Evolutionary conservation across 257 asterid species (phyloP), one percentile per base, ranked within the genome.

Genomic region (Penstemon davidsonii): DNA sequence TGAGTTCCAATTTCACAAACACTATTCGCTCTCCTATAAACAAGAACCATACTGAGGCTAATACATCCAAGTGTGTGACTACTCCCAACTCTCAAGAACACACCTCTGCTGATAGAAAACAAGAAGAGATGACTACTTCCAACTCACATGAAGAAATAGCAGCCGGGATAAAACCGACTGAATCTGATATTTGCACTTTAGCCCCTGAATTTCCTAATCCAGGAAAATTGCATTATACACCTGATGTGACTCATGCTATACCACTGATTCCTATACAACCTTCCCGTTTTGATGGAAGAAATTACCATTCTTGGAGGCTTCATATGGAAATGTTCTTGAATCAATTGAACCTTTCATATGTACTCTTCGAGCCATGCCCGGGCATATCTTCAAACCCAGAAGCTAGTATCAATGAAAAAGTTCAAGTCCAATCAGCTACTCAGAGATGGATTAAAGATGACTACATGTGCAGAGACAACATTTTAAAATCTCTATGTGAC

Each of bases 371-470:
- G 33, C 33, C 33, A 25, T 25, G 33, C 33, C 33, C 33, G 33
- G 1, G 67, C 72, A 42, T 68, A 57, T 61, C 79, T 49, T 56
- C 7, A 6, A 75, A 68, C 55, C 57, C 60, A 39, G 82, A 56
- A 43, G 70, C 69, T 60, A 82, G 73, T 47, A 25, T 36, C 33
- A 79, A 80, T 42, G 88, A 85, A 60, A 75, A 41, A n/a, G 71
- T 19, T 38, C 62, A 71, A 79, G 76, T 66, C 62, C 76, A 72
- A 73, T 67, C 73, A 47, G 62, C 67, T 8, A 15, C 42, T 25
- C 79, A 76, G 61, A 87, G 79, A 68, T 87, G 96, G 95, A 69
- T 43, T 25, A 74, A 86, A 12, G 92, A 85, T 62, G 87, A 89
- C 72, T 75, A 75, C 70, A 38, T 85, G 62, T 85, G 96, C 85